Percentiles rank a stretch among this genome's conserved stretches.
Conservation (phyloP, 1,139 yeast genomes). For the Lodderomyces jiufengensis region DNA sequence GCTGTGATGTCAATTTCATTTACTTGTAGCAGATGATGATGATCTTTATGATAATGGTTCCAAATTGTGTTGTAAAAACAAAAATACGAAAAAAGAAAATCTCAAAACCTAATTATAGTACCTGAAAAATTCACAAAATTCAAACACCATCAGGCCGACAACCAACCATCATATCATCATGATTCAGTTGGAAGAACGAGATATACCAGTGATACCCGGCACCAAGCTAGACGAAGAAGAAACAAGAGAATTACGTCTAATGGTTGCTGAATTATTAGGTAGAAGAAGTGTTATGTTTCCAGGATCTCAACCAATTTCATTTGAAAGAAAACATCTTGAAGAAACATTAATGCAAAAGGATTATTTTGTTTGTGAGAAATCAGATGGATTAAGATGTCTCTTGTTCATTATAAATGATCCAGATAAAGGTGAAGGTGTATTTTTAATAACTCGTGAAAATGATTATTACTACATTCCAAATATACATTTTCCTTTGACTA, state of each 20-base stretch:
- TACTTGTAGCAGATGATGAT: no score
- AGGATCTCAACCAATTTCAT: conserved; percentile 95
- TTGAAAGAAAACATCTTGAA: conserved; percentile 68
- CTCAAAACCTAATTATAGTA: no score
- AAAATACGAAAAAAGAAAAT: neutral
- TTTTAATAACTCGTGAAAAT: conserved; percentile 78
- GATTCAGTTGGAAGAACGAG: conserved; percentile 50
- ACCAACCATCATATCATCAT: conserved; percentile 13
- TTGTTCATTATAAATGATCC: conserved; percentile 67
- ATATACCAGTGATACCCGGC: conserved; percentile 85
- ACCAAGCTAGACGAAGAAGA: conserved; percentile 67
- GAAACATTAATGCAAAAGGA: conserved; percentile 54
- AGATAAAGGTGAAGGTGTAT: conserved; percentile 69
- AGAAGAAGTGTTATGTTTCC: conserved; percentile 57
- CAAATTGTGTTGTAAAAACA: neutral
- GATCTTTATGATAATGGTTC: no score
- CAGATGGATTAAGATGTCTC: conserved; percentile 87
- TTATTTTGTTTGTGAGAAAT: conserved; percentile 91
- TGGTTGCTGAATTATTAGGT: conserved; percentile 67
- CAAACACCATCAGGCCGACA: neutral
- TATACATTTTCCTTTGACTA: conserved; percentile 70
- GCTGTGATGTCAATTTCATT: conserved; percentile 39
- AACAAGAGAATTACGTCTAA: conserved; percentile 60
- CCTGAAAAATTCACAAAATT: neutral
- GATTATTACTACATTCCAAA: conserved; percentile 79